Base-by-base conservation (phyloP, 2,329 filamentous ascomycete species). In the Cryphonectria japonica region DNA sequence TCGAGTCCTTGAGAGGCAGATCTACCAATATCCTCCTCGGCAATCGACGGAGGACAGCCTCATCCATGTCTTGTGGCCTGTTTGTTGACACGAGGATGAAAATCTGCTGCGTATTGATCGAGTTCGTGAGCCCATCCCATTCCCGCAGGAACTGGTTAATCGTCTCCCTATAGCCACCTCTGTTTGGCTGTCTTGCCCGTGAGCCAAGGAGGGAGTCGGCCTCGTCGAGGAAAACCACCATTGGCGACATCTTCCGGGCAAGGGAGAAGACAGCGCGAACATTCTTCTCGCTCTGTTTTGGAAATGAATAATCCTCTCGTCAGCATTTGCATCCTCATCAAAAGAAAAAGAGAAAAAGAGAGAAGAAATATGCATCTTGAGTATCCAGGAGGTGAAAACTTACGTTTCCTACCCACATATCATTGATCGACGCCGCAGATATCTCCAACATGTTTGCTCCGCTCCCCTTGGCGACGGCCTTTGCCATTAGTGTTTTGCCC, bases 81-180 rank as follows among this genome's bases (percentile, higher is more conserved):
- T 99, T 98, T 11, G 95, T 98, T 39, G 96, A 95, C 0, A 98
- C 94, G 94, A 99, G 98, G 80, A 99, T 95, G 79, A 99, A 98
- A 2, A 95, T 94, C 26, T 92, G 92, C 63, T 90, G 88, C 46
- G 70, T 73, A 71, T 67, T 67, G 34, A 73, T 54, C 19, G 90
- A 86, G 76, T 93, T 92, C 68, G 85, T 85, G 85, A 98, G 91
- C 14, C 96, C 96, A 76, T 98, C 96, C 96, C 95, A 98, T 80
- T 98, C 95, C 68, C 94, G 92, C 66, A 99, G 84, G 80, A 98
- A 98, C 81, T 99, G 95, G 78, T 98, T 99, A 80, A 98, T 95
- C 69, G 96, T 91, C 79, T 98, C 95, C 66, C 95, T 89, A 76
- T 97, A 93, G 1, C 88, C 91, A 7, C 89, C 88, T 41, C 93